Evolutionary conservation across 2,329 filamentous ascomycete species (phyloP), one percentile per base, ranked within the genome.

Genomic region (Colletotrichum viniferum): DNA sequence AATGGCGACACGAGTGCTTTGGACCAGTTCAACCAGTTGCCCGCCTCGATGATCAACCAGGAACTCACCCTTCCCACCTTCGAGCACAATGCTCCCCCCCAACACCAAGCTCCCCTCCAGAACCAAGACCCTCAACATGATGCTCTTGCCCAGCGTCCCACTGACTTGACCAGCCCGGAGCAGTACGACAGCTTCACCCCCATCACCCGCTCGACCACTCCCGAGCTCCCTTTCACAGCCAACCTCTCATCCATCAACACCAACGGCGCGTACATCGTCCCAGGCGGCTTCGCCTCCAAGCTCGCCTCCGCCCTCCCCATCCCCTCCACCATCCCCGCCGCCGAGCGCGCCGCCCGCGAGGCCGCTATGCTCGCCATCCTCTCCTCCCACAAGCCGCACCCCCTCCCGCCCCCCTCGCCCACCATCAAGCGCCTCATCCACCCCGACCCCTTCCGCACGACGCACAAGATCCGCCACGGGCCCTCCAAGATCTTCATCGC

Each of bases 341-440:
- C 70, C 0, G 81, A 84, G 56, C 65, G 58, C 28, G 24, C 7
- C 5, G 13, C 72, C n/a, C 80, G 81, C 4, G 36, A 78, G 14
- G 26, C 8, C 7, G 77, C 74, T 8, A 74, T 84, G 61, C 77
- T 16, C 8, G 16, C 3, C 82, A 83, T 68, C 71, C 83, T 2
- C 26, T 63, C 6, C 43, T 61, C 21, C 81, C 82, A 43, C 60
- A 36, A 13, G 13, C 24, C 9, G 71, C 79, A 7, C 81, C 81
- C 5, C 81, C 84, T 80, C 1, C 79, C 84, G 0, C 83, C 84
- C 0, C 74, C 76, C 0, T 78, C 81, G 4, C 71, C 71, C 6
- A 32, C 9, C 7, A 43, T 30, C 24, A 64, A 48, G 34, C 21
- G 26, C 12, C 6, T 4, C 30, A 14, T 43, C 18, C 14, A 14